These are phyloP conservation scores for Verticillium alfalfae DNA, from an alignment of 2,329 filamentous ascomycete genomes.

Conservation along the genomic window DNA sequence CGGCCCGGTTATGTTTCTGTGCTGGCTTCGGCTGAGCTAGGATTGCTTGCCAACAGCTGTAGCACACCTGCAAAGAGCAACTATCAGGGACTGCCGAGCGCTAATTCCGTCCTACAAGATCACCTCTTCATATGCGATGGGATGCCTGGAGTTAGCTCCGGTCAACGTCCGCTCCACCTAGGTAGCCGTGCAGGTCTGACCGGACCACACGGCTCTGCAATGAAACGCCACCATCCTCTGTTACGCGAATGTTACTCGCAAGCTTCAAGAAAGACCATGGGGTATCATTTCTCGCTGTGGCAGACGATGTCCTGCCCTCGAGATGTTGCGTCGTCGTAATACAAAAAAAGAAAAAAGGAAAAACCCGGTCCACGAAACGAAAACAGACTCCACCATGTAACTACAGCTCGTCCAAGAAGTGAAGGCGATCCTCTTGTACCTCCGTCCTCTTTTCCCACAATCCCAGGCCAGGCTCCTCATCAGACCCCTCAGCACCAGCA, in stretches of 20 bases:
- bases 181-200: neutral
- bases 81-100: neutral
- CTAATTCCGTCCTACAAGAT: neutral
- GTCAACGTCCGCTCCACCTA: neutral
- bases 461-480: neutral
- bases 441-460: slow-evolving; percentile 16
- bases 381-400: neutral
- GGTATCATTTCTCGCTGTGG: neutral
- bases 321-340: neutral
- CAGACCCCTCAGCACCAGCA: neutral
- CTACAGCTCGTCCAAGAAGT: slow-evolving; percentile 42
- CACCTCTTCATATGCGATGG: neutral
- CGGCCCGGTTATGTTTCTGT: neutral
- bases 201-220: neutral
- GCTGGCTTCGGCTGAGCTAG: neutral
- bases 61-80: neutral
- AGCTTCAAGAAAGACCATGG: neutral
- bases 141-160: neutral
- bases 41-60: too few species aligned
- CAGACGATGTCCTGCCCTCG: neutral
- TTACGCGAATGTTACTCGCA: neutral
- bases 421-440: slow-evolving; percentile 29
- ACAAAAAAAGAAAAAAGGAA: too few species aligned
- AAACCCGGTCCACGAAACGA: neutral
- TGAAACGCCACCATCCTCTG: neutral